phyloP scores from a whole-genome alignment of 352 stramenopile genomes.

The Phytopythium kandeliae region DNA sequence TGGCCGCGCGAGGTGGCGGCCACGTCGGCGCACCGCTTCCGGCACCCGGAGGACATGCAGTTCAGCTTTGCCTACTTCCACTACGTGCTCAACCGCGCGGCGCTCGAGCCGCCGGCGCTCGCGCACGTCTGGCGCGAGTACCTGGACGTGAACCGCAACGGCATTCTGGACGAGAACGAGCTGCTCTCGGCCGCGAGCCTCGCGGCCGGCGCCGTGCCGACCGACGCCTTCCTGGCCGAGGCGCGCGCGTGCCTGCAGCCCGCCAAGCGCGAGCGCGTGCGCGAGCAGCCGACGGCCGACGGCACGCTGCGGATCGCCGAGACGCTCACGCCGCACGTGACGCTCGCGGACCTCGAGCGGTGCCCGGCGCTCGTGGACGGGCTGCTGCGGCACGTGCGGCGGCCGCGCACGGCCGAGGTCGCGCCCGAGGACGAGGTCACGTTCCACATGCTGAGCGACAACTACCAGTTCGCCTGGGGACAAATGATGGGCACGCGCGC shows the following conservation, averaged over 20 bases:
- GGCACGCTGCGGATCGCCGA: constrained; percentile 63
- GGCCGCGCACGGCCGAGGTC: constrained; percentile 53
- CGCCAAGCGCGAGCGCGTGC: constrained; percentile 67
- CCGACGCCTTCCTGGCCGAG: constrained; percentile 57
- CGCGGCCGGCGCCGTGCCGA: constrained; percentile 58
- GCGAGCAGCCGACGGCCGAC: constrained; percentile 46
- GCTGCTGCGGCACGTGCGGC: constrained; percentile 63
- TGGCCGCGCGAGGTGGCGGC: constrained; percentile 66
- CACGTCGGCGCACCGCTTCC: constrained; percentile 88
- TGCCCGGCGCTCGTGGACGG: constrained; percentile 43
- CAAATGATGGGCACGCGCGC: constrained; percentile 91
- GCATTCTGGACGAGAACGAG: constrained; percentile 89
- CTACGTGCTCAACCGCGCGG: constrained; percentile 88
- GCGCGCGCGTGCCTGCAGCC: constrained; percentile 67
- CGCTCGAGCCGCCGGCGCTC: constrained; percentile 66
- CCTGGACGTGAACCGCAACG: constrained; percentile 89
- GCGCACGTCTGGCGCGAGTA: constrained; percentile 83
- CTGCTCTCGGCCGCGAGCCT: constrained; percentile 86
- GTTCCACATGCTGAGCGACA: constrained; percentile 94
- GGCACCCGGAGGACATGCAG: constrained; percentile 91
- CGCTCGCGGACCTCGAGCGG: constrained; percentile 43
- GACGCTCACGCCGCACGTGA: constrained; percentile 71
- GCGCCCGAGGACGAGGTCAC: constrained; percentile 86
- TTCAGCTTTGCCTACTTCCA: constrained; percentile 96
- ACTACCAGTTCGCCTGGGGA: constrained; percentile 85